These are phyloP conservation scores for Verticillium tricorpus DNA, from an alignment of 2,329 filamentous ascomycete genomes.

Conservation along the genomic window DNA sequence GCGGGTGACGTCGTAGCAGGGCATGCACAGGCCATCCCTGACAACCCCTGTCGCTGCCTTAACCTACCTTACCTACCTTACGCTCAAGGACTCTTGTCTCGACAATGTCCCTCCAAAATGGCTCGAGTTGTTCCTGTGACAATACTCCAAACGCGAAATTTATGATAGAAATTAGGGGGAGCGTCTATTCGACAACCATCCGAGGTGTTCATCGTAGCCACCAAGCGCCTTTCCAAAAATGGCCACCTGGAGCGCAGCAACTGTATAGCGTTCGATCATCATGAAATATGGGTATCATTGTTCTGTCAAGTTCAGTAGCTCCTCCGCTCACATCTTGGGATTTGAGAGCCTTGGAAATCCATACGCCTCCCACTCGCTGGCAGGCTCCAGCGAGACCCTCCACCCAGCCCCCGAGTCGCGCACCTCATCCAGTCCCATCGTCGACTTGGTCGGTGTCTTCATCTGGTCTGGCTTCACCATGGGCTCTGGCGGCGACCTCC, in stretches of 20 bases:
- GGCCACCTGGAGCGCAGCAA: no score
- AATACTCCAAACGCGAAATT: no score
- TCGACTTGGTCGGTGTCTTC: conserved; percentile 20
- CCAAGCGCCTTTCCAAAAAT: no score
- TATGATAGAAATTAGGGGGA: no score
- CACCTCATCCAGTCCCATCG: conserved; percentile 27
- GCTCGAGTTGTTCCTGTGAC: no score
- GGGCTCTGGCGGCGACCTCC: conserved; percentile 29
- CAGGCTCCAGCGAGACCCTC: conserved; percentile 30
- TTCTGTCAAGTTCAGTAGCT: not conserved
- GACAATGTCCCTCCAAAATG: no score
- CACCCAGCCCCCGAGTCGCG: conserved; percentile 33
- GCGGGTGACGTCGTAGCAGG: not conserved
- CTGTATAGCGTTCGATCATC: not conserved
- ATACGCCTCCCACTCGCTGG: conserved; percentile 36
- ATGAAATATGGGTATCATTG: not conserved
- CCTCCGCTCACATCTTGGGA: not conserved
- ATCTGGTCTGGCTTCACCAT: conserved; percentile 24
- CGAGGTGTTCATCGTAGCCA: no score
- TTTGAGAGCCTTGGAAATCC: not conserved
- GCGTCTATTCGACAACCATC: no score
- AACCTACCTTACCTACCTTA: not conserved
- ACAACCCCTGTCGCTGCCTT: not conserved
- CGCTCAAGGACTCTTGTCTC: no score
- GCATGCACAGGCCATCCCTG: not conserved